Evolutionary conservation across 257 asterid species (phyloP).

Genomic region (Gentiana dahurica): DNA sequence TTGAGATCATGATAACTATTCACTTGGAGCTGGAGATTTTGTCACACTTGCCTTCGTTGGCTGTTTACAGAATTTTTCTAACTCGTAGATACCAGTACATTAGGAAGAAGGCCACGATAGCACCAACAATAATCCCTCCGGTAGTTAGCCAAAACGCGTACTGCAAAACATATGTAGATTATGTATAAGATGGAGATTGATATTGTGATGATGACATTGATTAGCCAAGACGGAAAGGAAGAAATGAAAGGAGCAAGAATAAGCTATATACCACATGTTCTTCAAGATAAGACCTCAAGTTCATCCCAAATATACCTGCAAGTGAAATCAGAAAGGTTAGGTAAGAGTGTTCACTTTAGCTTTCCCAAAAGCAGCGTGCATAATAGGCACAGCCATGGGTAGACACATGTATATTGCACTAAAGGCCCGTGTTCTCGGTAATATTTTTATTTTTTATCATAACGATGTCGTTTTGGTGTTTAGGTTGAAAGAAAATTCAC

Average conservation of each 20-base stretch:
- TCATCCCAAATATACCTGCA: constrained; percentile 99
- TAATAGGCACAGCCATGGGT: too few relatives aligned
- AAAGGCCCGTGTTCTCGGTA: too few relatives aligned
- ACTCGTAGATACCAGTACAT: constrained; percentile 67
- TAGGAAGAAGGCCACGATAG: constrained; percentile 57
- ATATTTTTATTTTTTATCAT: too few relatives aligned
- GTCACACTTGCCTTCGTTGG: constrained; percentile 6
- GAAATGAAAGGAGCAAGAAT: not conserved
- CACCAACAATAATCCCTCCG: constrained; percentile 70
- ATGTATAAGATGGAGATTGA: not conserved
- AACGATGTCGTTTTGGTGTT: too few relatives aligned
- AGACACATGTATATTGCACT: too few relatives aligned
- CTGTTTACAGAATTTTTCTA: constrained; percentile 57
- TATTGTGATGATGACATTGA: not conserved
- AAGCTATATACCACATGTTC: constrained; percentile 56
- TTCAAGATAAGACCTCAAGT: constrained; percentile 92
- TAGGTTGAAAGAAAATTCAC: too few relatives aligned
- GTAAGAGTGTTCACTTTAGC: not conserved
- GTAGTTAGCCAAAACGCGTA: constrained; percentile 87
- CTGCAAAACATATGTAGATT: constrained; percentile 32
- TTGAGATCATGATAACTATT: not conserved
- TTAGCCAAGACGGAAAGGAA: not conserved
- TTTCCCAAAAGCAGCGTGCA: not conserved
- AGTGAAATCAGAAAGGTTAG: constrained; percentile 6
- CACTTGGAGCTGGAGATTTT: constrained; percentile 1